A percentile compares a stretch with the other conserved stretches of the same genome.
Evolutionary conservation across 768 basidiomycete species (phyloP).

Genomic region (Hortiboletus campestris): DNA sequence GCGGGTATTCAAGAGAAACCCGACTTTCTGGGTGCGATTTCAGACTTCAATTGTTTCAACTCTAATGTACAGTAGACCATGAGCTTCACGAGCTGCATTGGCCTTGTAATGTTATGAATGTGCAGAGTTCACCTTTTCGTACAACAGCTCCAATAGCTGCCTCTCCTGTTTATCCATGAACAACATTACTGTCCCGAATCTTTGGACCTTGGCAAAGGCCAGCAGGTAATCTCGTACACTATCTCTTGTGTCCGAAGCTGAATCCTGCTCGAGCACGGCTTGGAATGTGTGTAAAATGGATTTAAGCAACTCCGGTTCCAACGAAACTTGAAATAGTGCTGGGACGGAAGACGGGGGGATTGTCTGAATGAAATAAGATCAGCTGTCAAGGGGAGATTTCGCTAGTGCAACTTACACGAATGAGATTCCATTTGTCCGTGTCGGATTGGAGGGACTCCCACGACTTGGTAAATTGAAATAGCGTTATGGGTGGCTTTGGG

Average conservation of each 20-base stretch:
- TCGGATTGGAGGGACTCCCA: conserved; percentile 50
- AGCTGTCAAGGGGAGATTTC: not conserved
- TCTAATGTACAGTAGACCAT: not conserved
- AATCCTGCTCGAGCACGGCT: conserved; percentile 25
- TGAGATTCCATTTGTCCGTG: conserved; percentile 53
- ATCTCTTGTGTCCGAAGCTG: conserved; percentile 11
- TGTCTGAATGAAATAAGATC: conserved; percentile 36
- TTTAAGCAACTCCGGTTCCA: conserved; percentile 63
- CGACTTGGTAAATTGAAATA: conserved; percentile 61
- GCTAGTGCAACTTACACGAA: conserved; percentile 48
- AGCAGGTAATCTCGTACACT: conserved; percentile 48
- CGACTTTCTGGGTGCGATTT: no score
- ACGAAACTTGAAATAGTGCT: conserved; percentile 61
- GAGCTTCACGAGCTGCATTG: no score
- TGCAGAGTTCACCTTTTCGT: conserved; percentile 29
- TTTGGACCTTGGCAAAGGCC: conserved; percentile 51
- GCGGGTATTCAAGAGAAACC: no score
- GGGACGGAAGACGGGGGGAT: conserved; percentile 58
- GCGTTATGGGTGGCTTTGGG: conserved; percentile 37
- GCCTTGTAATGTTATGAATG: no score
- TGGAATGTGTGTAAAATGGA: conserved; percentile 56
- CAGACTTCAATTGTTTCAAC: no score
- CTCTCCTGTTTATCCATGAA: conserved; percentile 63
- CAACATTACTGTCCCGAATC: conserved; percentile 61
- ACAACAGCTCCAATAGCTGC: conserved; percentile 44